These are phyloP conservation scores for Arthrobotrys sphaeroides DNA, from an alignment of 2,329 filamentous ascomycete species.

Conservation along the genomic window DNA sequence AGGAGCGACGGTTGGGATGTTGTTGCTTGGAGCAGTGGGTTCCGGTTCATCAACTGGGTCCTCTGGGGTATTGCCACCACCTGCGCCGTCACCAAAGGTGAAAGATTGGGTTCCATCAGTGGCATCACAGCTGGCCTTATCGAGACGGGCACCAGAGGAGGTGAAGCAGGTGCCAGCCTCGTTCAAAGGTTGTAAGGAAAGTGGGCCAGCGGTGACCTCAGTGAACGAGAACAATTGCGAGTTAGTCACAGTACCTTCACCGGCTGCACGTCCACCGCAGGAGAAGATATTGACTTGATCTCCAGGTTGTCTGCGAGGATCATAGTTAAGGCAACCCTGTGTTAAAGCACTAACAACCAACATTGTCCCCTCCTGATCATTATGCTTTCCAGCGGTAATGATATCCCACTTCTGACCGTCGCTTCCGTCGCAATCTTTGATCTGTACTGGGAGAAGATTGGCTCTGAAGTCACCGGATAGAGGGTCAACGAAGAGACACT, in stretches of 20 bases:
- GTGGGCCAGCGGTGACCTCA: conserved; percentile 61
- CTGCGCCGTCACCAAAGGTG: conserved; percentile 55
- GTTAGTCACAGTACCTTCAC: conserved; percentile 65
- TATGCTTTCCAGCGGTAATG: conserved; percentile 67
- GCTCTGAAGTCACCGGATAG: conserved; percentile 67
- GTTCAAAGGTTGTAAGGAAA: conserved; percentile 65
- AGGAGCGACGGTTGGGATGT: neutral
- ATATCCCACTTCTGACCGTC: conserved; percentile 67
- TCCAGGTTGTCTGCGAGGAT: conserved; percentile 65
- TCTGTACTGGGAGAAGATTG: conserved; percentile 66
- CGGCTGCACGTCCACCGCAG: conserved; percentile 69
- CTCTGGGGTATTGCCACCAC: neutral
- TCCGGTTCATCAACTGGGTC: conserved; percentile 2
- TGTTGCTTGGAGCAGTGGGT: neutral
- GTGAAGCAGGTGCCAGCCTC: conserved; percentile 65
- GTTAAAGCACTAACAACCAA: conserved; percentile 69
- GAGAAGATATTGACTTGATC: conserved; percentile 69
- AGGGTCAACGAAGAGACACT: conserved; percentile 67
- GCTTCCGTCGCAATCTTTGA: conserved; percentile 64
- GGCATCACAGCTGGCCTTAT: conserved; percentile 63
- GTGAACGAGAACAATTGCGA: conserved; percentile 67
- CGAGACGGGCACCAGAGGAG: conserved; percentile 63
- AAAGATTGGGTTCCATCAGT: conserved; percentile 64
- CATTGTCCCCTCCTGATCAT: conserved; percentile 64
- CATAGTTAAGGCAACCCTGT: conserved; percentile 70